A percentile compares a stretch with the other conserved stretches of the same genome.
Evolutionary conservation across 306 rosid genomes (phyloP).

Genomic region (Gastrolobium bilobum): DNA sequence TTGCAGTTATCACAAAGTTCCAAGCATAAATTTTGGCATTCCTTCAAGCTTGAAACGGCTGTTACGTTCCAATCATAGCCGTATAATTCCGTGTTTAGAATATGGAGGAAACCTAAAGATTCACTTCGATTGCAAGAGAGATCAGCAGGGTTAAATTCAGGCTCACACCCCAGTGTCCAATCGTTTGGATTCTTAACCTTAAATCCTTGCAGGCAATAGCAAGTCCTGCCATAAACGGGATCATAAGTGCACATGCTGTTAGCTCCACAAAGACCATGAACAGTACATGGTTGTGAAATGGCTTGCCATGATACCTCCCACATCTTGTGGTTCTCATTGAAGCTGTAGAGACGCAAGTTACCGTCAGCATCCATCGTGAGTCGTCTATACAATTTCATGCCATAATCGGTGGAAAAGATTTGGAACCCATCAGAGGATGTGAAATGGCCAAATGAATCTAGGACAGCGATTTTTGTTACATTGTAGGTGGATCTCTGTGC

Average conservation of each 20-base stretch:
- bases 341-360: slow-evolving; percentile 53
- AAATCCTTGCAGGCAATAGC: slow-evolving; percentile 64
- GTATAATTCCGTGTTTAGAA: slow-evolving; percentile 52
- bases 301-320: slow-evolving; percentile 69
- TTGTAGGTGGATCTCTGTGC: slow-evolving; percentile 52
- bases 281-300: slow-evolving; percentile 46
- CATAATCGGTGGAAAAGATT: slow-evolving; percentile 31
- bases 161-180: slow-evolving; percentile 65
- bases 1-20: slow-evolving; percentile 52
- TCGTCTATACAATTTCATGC: not conserved
- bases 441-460: slow-evolving; percentile 47
- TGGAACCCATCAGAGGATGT: slow-evolving; percentile 47
- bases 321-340: slow-evolving; percentile 20
- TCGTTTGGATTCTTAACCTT: slow-evolving; percentile 50
- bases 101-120: slow-evolving; percentile 49
- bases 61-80: slow-evolving; percentile 56
- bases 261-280: slow-evolving; percentile 70
- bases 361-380: slow-evolving; percentile 56
- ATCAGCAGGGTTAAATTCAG: slow-evolving; percentile 42
- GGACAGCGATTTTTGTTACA: slow-evolving; percentile 35
- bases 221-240: slow-evolving; percentile 53
- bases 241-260: slow-evolving; percentile 61
- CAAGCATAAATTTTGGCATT: slow-evolving; percentile 59
- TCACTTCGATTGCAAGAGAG: slow-evolving; percentile 38
- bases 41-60: slow-evolving; percentile 44